phyloP scores from a whole-genome alignment of 2,329 filamentous ascomycete genomes.

The Juglanconis juglandina region DNA sequence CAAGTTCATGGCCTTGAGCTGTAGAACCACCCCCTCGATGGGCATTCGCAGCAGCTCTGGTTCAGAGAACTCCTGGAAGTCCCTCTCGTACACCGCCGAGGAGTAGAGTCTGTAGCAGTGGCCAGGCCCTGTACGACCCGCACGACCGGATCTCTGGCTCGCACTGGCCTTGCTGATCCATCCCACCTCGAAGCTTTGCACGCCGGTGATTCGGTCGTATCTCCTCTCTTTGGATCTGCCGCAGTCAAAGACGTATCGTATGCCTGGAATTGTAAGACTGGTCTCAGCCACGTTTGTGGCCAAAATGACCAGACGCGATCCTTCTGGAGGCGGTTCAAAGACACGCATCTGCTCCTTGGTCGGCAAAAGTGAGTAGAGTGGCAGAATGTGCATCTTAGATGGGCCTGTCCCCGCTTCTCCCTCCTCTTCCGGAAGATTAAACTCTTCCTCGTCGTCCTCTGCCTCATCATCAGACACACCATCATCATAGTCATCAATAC shows the following conservation, averaged over 20 bases:
- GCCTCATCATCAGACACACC: slow-evolving; percentile 58
- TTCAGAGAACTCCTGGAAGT: slow-evolving; percentile 80
- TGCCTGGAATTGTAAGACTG: slow-evolving; percentile 91
- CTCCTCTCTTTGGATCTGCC: slow-evolving; percentile 88
- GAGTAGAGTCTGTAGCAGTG: slow-evolving; percentile 96
- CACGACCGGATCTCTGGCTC: slow-evolving; percentile 85
- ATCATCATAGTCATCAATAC: slow-evolving; percentile 59
- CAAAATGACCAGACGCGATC: slow-evolving; percentile 79
- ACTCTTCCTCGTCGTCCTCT: slow-evolving; percentile 60
- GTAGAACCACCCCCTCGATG: slow-evolving; percentile 86
- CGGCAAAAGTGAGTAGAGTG: slow-evolving; percentile 87
- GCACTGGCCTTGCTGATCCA: slow-evolving; percentile 99
- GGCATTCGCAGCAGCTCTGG: slow-evolving; percentile 89
- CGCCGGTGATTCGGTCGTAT: slow-evolving; percentile 82
- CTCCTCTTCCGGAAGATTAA: slow-evolving; percentile 65
- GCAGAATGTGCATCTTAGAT: slow-evolving; percentile 80
- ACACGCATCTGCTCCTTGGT: slow-evolving; percentile 88
- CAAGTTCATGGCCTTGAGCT: slow-evolving; percentile 92
- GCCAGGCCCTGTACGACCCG: slow-evolving; percentile 89
- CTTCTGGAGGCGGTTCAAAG: slow-evolving; percentile 80
- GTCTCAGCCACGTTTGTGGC: slow-evolving; percentile 98
- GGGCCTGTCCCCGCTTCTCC: slow-evolving; percentile 57
- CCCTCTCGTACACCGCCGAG: slow-evolving; percentile 86
- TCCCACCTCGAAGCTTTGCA: slow-evolving; percentile 90
- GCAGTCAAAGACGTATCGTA: slow-evolving; percentile 93